A percentile compares a stretch with the other conserved stretches of the same genome.
Evolutionary conservation across 129 eudicot genomes (phyloP).

Genomic region (Deinandra increscens): DNA sequence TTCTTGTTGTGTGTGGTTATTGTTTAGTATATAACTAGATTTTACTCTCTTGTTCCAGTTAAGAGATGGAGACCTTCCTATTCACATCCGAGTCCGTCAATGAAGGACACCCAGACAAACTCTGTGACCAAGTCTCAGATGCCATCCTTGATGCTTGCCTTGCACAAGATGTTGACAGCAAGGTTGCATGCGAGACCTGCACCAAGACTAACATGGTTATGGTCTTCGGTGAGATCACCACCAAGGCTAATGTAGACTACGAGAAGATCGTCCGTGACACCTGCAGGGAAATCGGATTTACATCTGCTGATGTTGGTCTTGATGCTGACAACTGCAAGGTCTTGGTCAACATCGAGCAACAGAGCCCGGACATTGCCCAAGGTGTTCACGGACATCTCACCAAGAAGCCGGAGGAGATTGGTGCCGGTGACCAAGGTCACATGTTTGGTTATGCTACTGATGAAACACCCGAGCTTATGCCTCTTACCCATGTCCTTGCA

Average conservation of each 20-base stretch:
- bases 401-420: conserved; percentile 71
- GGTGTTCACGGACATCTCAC: conserved; percentile 73
- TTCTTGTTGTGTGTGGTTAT: background rate
- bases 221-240: conserved; percentile 51
- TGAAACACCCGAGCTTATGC: conserved; percentile 72
- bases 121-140: conserved; percentile 50
- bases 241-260: conserved; percentile 43
- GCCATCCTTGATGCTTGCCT: conserved; percentile 49
- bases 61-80: conserved; percentile 53
- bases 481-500: conserved; percentile 69
- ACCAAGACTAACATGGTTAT: conserved; percentile 75
- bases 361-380: conserved; percentile 70
- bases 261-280: conserved; percentile 48
- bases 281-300: conserved; percentile 42
- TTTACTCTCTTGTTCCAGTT: conserved; percentile 18
- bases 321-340: conserved; percentile 73
- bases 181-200: conserved; percentile 49
- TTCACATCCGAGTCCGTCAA: conserved; percentile 46
- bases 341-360: conserved; percentile 70
- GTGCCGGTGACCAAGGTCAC: conserved; percentile 83
- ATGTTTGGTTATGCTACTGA: conserved; percentile 77
- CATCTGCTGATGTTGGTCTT: conserved; percentile 63
- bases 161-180: conserved; percentile 43
- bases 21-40: background rate
- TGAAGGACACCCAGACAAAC: conserved; percentile 48